A percentile compares a stretch with the other conserved stretches of the same genome.
Conservation (phyloP, 352 stramenopile species). For the Thalassiosira mediterranea region DNA sequence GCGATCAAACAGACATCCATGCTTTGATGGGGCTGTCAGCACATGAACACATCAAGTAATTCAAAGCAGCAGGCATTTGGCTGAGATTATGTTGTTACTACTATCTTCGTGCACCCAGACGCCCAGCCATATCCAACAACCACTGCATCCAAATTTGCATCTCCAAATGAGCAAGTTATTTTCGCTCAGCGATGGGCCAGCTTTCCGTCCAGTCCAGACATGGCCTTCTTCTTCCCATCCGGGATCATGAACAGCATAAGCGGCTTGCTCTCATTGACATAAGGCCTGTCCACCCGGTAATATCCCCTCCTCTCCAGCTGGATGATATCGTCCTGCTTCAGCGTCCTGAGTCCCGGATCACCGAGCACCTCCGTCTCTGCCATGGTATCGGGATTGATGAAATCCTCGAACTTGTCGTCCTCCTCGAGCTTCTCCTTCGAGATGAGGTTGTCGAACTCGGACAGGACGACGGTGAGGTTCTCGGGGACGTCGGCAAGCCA, state of each 20-base stretch:
- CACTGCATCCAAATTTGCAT: no score
- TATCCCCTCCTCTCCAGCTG: conserved; percentile 98
- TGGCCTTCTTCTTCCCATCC: conserved; percentile 94
- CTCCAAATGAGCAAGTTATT: no score
- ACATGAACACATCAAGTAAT: no score
- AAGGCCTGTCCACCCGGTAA: conserved; percentile 88
- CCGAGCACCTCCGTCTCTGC: conserved; percentile 92
- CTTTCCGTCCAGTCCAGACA: conserved; percentile 77
- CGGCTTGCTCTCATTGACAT: conserved; percentile 79
- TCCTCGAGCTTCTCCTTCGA: conserved; percentile 99
- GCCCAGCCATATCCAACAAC: neutral
- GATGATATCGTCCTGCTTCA: conserved; percentile 94
- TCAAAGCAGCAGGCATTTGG: no score
- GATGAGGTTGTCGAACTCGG: conserved; percentile 99
- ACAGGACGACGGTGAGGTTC: conserved; percentile 85
- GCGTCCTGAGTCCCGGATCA: conserved; percentile 93
- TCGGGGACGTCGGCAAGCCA: conserved; percentile 91
- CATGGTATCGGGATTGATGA: conserved; percentile 94
- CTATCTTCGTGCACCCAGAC: no score
- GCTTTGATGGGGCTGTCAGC: no score
- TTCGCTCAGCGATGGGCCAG: conserved; percentile 69
- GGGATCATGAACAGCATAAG: conserved; percentile 98
- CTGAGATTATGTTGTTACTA: neutral
- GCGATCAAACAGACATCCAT: no score
- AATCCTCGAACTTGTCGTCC: conserved; percentile 96